Evolutionary conservation across 345 rosid species (phyloP).

Genomic region (Sonneratia caseolaris): DNA sequence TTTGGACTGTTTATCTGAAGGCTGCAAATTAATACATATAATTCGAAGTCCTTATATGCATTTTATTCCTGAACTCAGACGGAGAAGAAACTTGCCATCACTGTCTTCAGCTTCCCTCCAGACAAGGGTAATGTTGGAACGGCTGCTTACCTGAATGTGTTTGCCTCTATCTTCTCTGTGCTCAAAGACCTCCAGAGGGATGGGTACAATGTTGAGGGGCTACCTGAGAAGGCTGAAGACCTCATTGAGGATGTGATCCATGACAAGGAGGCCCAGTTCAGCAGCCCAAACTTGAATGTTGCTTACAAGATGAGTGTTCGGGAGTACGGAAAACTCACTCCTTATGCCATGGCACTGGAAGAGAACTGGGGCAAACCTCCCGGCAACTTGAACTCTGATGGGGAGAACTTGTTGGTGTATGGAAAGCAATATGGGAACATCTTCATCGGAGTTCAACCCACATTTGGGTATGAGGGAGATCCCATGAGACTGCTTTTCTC

Average conservation of each 20-base stretch:
- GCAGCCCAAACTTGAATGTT: conserved; percentile 85
- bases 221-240: conserved; percentile 87
- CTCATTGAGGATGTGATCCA: conserved; percentile 84
- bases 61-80: conserved; percentile 34
- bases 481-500: conserved; percentile 97
- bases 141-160: conserved; percentile 92
- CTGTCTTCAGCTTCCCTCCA: conserved; percentile 98
- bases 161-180: conserved; percentile 88
- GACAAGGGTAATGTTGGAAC: conserved; percentile 96
- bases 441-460: conserved; percentile 97
- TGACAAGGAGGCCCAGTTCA: conserved; percentile 96
- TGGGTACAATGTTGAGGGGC: conserved; percentile 84
- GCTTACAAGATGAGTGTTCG: conserved; percentile 91
- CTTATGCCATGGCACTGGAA: conserved; percentile 75
- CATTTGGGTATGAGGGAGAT: conserved; percentile 98
- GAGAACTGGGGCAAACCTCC: conserved; percentile 99
- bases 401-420: conserved; percentile 82
- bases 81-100: conserved; percentile 82
- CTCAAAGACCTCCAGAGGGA: conserved; percentile 68
- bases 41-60: not conserved
- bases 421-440: conserved; percentile 89
- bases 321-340: conserved; percentile 74
- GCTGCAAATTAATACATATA: not conserved
- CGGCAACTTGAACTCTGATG: conserved; percentile 88
- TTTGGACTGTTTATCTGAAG: not conserved